Conservation (phyloP, 148 eudicot species). For the Amaranthus cruentus region DNA sequence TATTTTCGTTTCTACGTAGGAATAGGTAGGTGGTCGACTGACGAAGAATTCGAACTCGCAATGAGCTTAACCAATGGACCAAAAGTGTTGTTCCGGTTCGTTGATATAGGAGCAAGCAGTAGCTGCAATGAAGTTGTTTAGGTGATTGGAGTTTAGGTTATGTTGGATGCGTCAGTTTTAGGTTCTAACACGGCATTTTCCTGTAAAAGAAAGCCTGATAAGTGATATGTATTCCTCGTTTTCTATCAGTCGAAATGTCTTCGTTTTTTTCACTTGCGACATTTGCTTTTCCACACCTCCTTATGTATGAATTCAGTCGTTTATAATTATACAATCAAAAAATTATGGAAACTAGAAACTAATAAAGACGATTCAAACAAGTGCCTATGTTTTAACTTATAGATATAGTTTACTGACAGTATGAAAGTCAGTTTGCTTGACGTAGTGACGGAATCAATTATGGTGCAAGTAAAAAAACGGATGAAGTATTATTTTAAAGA, state of each 20-base stretch:
- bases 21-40: constrained; percentile 26
- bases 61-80: not conserved
- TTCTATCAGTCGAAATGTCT: not conserved
- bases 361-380: not conserved
- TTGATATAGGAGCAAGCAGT: not conserved
- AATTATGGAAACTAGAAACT: too few relatives aligned
- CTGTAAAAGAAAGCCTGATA: not conserved
- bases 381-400: not conserved
- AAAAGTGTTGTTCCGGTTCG: constrained; percentile 3
- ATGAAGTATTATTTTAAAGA: too few relatives aligned
- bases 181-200: constrained; percentile 8
- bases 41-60: constrained; percentile 19
- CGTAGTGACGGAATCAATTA: too few relatives aligned
- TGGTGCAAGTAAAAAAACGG: too few relatives aligned
- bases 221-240: not conserved
- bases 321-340: not conserved
- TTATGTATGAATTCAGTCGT: not conserved
- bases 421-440: too few relatives aligned
- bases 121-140: not conserved
- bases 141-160: constrained; percentile 7
- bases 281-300: not conserved
- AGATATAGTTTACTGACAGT: too few relatives aligned
- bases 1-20: constrained; percentile 16
- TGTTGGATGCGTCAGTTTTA: constrained; percentile 5
- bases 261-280: not conserved